A percentile compares a stretch with the other conserved stretches of the same genome.
Conservation (phyloP, 441 rosid species). For the Erysimum cheiri region DNA sequence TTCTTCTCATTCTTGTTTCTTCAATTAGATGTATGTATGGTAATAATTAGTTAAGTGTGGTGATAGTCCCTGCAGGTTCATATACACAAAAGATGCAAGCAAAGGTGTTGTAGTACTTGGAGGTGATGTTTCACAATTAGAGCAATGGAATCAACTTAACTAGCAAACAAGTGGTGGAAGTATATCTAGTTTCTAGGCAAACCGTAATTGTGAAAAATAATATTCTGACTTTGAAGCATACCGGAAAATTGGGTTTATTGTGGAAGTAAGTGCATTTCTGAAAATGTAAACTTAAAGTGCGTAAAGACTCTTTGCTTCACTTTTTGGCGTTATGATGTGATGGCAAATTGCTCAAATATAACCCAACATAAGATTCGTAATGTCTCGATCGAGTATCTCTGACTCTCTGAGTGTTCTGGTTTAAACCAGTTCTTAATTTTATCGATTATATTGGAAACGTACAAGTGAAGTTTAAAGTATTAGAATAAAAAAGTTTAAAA, state of each 20-base stretch:
- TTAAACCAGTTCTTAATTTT: slow-evolving; percentile 28
- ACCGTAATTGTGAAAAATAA: not conserved
- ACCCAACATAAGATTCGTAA: slow-evolving; percentile 18
- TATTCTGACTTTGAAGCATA: slow-evolving; percentile 17
- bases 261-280: slow-evolving; percentile 31
- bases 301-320: slow-evolving; percentile 38
- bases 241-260: slow-evolving; percentile 27
- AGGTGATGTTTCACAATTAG: slow-evolving; percentile 28
- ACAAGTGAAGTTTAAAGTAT: not conserved
- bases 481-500: too few species aligned
- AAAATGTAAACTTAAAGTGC: slow-evolving; percentile 21
- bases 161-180: slow-evolving; percentile 10
- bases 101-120: slow-evolving; percentile 7
- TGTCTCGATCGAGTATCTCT: slow-evolving; percentile 22
- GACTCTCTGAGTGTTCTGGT: slow-evolving; percentile 12
- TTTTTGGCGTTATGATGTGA: slow-evolving; percentile 32
- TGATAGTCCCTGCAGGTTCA: slow-evolving; percentile 25
- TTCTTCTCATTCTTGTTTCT: not conserved
- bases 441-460: not conserved
- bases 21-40: not conserved
- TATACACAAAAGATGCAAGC: slow-evolving; percentile 32
- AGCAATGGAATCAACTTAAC: slow-evolving; percentile 30
- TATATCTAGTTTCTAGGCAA: slow-evolving; percentile 1
- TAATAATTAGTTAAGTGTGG: not conserved
- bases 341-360: slow-evolving; percentile 17